Base-by-base conservation (phyloP, 768 basidiomycete genomes). In the Pulveroboletus sp. region DNA sequence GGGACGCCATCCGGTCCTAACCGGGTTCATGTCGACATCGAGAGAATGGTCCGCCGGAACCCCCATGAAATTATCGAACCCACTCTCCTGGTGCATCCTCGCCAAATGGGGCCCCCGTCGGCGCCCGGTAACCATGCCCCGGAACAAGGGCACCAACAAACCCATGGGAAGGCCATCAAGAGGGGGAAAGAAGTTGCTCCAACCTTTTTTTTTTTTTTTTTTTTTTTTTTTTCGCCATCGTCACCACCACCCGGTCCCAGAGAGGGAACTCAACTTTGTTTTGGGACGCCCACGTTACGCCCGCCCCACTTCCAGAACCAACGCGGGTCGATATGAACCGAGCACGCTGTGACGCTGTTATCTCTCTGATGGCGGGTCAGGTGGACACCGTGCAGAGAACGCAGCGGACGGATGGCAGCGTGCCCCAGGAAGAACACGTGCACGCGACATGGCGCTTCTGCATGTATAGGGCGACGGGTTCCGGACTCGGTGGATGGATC, bases 51-150 rank as follows among this genome's bases (percentile, higher is more conserved):
- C 38, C 18, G 37, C 38, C 47, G 52, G 52, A 56, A 21, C 21
- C 3, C 43, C 57, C 49, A 54, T 59, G 1, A 51, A 59, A 53
- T 51, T 14, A 24, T 57, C 46, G 41, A 62, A 55, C 63, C 21
- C 63, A 24, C 37, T 56, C n/a, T 54, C 31, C 52, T 50, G 63
- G 63, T 55, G 55, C 63, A 56, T 60, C 48, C 43, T 53, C 40
- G 28, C 56, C 48, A 17, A 12, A 43, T 17, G 17, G 32, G 8
- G 49, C 9, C 14, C 12, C 41, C 39, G 35, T 39, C 39, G 49
- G 51, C 47, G 35, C 32, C 41, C 60, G 39, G 12, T 17, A 33
- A 21, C 55, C 50, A 43, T 33, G 51, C 42, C 21, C 4, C 37
- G 47, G 57, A 61, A 56, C 60, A 62, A 61, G 51, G 54, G 14